Evolutionary conservation across 805 yeast genomes (phyloP).

Genomic region (Candida insectorum): DNA sequence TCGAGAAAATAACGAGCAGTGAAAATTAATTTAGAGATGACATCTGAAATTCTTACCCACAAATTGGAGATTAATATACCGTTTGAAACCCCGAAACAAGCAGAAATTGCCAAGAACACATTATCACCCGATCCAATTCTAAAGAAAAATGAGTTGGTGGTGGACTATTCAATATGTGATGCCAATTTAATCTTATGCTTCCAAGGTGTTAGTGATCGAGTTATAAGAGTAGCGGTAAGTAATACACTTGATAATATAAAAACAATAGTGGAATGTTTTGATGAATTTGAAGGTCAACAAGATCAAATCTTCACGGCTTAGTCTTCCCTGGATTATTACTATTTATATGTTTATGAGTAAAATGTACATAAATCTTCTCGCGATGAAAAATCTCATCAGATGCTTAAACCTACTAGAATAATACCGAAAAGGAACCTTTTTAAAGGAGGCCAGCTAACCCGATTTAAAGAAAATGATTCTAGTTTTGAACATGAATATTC

Average conservation of each 20-base stretch:
- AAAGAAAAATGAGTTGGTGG: conserved; percentile 61
- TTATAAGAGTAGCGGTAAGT: conserved; percentile 80
- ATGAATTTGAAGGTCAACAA: conserved; percentile 53
- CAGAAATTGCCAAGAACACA: conserved; percentile 58
- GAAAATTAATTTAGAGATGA: too few relatives aligned
- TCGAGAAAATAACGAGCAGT: too few relatives aligned
- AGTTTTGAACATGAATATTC: conserved; percentile 40
- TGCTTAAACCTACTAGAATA: conserved; percentile 1
- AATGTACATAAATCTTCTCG: too few relatives aligned
- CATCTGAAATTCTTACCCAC: conserved; percentile 4
- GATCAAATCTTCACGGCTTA: conserved; percentile 16
- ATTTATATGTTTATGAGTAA: too few relatives aligned
- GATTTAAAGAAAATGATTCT: conserved; percentile 10
- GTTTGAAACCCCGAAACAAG: conserved; percentile 55
- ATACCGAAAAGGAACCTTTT: conserved; percentile 6
- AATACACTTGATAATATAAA: conserved; percentile 73
- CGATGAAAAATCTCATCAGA: background rate
- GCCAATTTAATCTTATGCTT: conserved; percentile 45
- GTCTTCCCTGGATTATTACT: too few relatives aligned
- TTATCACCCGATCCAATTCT: conserved; percentile 79
- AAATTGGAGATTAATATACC: conserved; percentile 52
- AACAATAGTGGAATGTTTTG: conserved; percentile 76
- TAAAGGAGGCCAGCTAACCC: conserved; percentile 10
- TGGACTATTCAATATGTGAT: conserved; percentile 37
- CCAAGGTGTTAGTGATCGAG: conserved; percentile 65